A percentile compares a stretch with the other conserved stretches of the same genome.
Conservation (phyloP, 1,284 basidiomycete genomes). For the Cryptococcus floricola region DNA sequence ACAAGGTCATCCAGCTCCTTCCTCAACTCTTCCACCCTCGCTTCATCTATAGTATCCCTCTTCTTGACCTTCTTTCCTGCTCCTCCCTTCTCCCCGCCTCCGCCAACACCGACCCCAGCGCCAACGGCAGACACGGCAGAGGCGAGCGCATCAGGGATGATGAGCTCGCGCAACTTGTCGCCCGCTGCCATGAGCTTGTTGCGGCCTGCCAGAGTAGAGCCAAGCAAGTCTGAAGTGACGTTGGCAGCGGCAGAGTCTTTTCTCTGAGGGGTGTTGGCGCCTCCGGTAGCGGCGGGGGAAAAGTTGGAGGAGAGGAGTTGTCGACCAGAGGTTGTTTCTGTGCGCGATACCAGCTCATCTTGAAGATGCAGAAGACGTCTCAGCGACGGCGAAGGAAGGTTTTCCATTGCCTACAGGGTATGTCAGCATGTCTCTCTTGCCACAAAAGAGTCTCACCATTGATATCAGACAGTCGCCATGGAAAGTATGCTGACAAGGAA, state of each 20-base stretch:
- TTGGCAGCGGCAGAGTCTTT: conserved; percentile 24
- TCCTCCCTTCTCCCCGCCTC: conserved; percentile 56
- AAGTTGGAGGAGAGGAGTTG: conserved; percentile 39
- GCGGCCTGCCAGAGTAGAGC: conserved; percentile 56
- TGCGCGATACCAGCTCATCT: conserved; percentile 63
- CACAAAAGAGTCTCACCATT: conserved; percentile 59
- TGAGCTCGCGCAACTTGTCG: conserved; percentile 80
- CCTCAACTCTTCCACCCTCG: conserved; percentile 57
- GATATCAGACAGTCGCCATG: conserved; percentile 91
- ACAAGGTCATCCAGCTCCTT: conserved; percentile 81
- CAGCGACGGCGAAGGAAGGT: conserved; percentile 71
- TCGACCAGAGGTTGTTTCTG: conserved; percentile 38
- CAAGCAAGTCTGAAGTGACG: conserved; percentile 36
- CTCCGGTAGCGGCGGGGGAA: conserved; percentile 23
- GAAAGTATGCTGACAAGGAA: conserved; percentile 95
- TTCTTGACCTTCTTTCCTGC: conserved; percentile 54
- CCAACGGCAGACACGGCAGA: conserved; percentile 49
- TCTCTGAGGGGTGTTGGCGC: conserved; percentile 6
- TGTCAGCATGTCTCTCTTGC: conserved; percentile 4
- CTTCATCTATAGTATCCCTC: conserved; percentile 53
- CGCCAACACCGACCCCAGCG: conserved; percentile 37
- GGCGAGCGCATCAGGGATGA: conserved; percentile 85
- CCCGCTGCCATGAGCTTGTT: conserved; percentile 81
- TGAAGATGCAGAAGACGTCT: conserved; percentile 80
- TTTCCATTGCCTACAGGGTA: conserved; percentile 72